Percentiles rank a stretch among this genome's conserved stretches.
These are phyloP conservation scores for Pseudoneurospora amorphoporcata DNA, from an alignment of 495 filamentous ascomycete genomes.

Conservation along the genomic window DNA sequence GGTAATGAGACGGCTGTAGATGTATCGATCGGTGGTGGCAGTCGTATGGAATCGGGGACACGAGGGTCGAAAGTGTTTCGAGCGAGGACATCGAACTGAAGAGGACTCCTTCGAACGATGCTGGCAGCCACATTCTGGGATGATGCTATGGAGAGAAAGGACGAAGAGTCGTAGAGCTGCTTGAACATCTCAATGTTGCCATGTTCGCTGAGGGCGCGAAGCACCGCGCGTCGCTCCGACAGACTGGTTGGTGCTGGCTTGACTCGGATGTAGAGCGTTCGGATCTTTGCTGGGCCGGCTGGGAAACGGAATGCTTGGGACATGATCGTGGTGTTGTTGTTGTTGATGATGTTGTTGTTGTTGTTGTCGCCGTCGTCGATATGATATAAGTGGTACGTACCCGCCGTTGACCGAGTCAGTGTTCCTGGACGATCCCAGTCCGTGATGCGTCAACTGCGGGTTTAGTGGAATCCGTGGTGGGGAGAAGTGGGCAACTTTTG, in stretches of 20 bases:
- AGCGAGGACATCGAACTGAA: constrained; percentile 12
- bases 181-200: constrained; percentile 71
- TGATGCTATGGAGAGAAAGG: constrained; percentile 29
- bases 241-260: constrained; percentile 52
- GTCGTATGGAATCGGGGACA: neutral
- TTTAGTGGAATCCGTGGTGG: neutral
- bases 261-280: constrained; percentile 53
- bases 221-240: constrained; percentile 60
- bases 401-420: neutral
- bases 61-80: neutral
- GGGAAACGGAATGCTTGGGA: neutral
- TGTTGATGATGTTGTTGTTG: neutral
- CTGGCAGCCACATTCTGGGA: constrained; percentile 10
- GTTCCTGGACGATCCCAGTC: neutral
- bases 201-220: constrained; percentile 61
- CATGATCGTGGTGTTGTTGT: neutral
- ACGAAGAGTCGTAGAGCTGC: constrained; percentile 44
- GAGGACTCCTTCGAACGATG: constrained; percentile 19
- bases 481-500: neutral
- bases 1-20: neutral
- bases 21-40: neutral
- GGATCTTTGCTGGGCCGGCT: constrained; percentile 1
- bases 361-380: neutral
- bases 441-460: neutral
- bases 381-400: neutral